Evolutionary conservation across 2,329 filamentous ascomycete genomes (phyloP), one percentile per base, ranked within the genome.

Genomic region (Ramichloridium luteum): DNA sequence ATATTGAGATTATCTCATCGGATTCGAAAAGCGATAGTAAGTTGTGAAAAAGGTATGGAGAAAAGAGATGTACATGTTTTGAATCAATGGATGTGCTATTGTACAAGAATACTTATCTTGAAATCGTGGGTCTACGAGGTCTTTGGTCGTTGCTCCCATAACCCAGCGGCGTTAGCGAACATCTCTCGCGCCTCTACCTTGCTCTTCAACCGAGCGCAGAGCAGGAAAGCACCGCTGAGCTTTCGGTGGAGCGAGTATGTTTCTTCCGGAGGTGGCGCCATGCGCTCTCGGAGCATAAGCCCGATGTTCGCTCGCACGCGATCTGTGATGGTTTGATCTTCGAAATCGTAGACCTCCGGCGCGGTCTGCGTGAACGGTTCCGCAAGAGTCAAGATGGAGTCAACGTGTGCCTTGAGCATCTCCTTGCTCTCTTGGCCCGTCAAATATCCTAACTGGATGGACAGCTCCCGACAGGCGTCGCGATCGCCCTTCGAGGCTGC

Each of bases 161-260:
- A 55, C 35, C 47, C 34, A 2, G 64, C 52, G 4, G 64, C 77
- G 25, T 70, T 58, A 35, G 68, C 65, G 55, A 98, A 98, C 61
- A 98, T 60, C 37, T 80, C 75, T 41, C 79, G 73, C 47, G 88
- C 94, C 35, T 67, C 66, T 3, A 98, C 86, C 41, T 74, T 70
- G 54, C 84, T 93, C 3, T 83, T 85, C 37, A 98, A 56, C 43
- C 76, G 72, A 0, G 90, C 86, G 56, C 90, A 98, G 12, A 98
- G 65, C 49, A 98, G 59, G 54, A 98, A 98, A 0, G 90, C 92
- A 0, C 90, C 90, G 55, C 85, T 93, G 33, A 98, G 62, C 62
- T 98, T 98, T 38, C 90, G 73, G 58, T 98, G 90, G 49, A 98
- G 60, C 54, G 80, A 88, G 53, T 98, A 98, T 31, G 90, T 98